phyloP scores from a whole-genome alignment of 2,329 filamentous ascomycete genomes.

The Arthrobotrys sinensis region DNA sequence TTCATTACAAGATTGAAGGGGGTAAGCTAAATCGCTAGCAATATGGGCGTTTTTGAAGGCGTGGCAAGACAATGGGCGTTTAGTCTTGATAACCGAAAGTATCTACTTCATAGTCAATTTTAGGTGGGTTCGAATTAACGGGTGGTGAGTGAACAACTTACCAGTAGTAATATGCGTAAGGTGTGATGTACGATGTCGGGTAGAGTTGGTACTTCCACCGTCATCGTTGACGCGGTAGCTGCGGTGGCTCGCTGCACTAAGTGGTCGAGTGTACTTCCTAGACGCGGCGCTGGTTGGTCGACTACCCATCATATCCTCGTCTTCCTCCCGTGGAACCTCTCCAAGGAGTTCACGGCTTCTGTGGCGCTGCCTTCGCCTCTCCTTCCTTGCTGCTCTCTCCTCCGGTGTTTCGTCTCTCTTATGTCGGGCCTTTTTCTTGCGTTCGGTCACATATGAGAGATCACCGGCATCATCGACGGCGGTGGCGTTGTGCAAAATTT shows the following conservation, averaged over 20 bases:
- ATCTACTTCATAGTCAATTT: slow-evolving; percentile 44
- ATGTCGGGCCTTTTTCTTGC: slow-evolving; percentile 56
- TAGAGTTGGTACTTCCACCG: slow-evolving; percentile 40
- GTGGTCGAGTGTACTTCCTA: slow-evolving; percentile 53
- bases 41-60: slow-evolving; percentile 3
- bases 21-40: slow-evolving; percentile 27
- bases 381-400: slow-evolving; percentile 41
- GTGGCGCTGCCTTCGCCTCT: slow-evolving; percentile 44
- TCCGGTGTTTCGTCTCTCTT: slow-evolving; percentile 57
- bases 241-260: slow-evolving; percentile 57
- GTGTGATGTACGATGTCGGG: slow-evolving; percentile 55
- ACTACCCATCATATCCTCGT: slow-evolving; percentile 53
- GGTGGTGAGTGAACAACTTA: slow-evolving; percentile 11
- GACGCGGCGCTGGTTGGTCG: slow-evolving; percentile 53
- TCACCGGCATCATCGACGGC: slow-evolving; percentile 34
- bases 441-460: slow-evolving; percentile 48
- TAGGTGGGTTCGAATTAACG: slow-evolving; percentile 13
- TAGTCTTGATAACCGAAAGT: slow-evolving; percentile 61
- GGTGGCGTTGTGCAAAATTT: slow-evolving; percentile 13
- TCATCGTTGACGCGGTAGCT: slow-evolving; percentile 54
- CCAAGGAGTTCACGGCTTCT: slow-evolving; percentile 46
- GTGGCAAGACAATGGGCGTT: slow-evolving; percentile 1
- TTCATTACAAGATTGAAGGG: slow-evolving; percentile 29
- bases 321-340: slow-evolving; percentile 51
- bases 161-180: slow-evolving; percentile 60